Percentiles rank a stretch among this genome's conserved stretches.
phyloP scores from a whole-genome alignment of 2,329 filamentous ascomycete genomes.

The Sordariomycetes sp. region DNA sequence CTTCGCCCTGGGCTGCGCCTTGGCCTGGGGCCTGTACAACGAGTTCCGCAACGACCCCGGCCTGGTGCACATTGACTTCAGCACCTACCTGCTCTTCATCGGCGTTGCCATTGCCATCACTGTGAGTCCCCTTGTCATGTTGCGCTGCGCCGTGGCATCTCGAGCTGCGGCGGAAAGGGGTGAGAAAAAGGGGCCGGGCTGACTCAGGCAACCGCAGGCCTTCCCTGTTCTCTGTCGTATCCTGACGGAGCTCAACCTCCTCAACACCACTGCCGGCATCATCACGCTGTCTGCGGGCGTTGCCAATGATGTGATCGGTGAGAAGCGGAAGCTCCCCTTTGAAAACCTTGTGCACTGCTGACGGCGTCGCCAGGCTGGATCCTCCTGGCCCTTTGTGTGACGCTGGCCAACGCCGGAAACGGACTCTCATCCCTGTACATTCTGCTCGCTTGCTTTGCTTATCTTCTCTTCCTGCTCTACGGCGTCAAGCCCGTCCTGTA shows the following conservation, averaged over 20 bases:
- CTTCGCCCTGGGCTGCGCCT: slow-evolving; percentile 71
- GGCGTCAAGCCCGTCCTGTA: slow-evolving; percentile 65
- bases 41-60: slow-evolving; percentile 47
- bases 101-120: slow-evolving; percentile 93
- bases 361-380: slow-evolving; percentile 53
- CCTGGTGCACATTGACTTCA: slow-evolving; percentile 34
- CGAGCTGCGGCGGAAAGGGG: no score
- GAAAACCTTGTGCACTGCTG: not conserved
- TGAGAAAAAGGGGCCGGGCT: no score
- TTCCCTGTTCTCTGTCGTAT: slow-evolving; percentile 93
- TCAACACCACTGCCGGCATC: slow-evolving; percentile 74
- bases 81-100: slow-evolving; percentile 62
- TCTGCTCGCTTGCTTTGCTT: slow-evolving; percentile 66
- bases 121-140: slow-evolving; percentile 7
- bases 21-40: slow-evolving; percentile 73
- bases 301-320: slow-evolving; percentile 65
- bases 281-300: slow-evolving; percentile 87
- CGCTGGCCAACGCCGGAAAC: slow-evolving; percentile 78
- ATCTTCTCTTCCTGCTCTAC: slow-evolving; percentile 65
- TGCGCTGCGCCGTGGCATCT: not conserved
- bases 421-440: slow-evolving; percentile 82
- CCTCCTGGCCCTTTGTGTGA: slow-evolving; percentile 83
- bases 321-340: slow-evolving; percentile 4
- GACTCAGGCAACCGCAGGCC: no score
- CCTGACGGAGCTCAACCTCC: slow-evolving; percentile 79